Evolutionary conservation across 805 yeast species (phyloP), one percentile per base, ranked within the genome.

Genomic region (Cyberlindnera bimundalis): DNA sequence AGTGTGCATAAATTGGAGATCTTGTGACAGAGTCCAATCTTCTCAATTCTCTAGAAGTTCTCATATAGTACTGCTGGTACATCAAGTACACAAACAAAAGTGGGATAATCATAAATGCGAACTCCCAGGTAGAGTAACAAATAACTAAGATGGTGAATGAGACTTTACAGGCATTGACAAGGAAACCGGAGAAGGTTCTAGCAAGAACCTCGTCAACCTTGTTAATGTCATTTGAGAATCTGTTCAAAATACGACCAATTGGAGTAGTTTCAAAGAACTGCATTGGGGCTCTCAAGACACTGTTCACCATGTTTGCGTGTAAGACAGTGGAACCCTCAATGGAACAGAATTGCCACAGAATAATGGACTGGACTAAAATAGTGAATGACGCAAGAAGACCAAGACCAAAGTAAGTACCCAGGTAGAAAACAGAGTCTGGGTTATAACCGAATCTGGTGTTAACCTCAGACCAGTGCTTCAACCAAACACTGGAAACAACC

Each of bases 381-480:
- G 81, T 66, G 4, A 72, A 48, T 0, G 95, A 78, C 21, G 84
- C 74, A 13, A 74, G 68, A 35, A 88, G 58, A 48, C 99, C 97
- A 31, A 91, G 68, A 10, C 72, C 68, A 45, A 84, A 76, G 59
- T 91, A 93, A 40, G 86, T 70, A 15, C 84, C 82, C 50, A 93
- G 68, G 54, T 89, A 93, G 55, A 64, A 76, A 39, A 67, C 67
- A n/a, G 84, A 78, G 44, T 79, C 60, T 2, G 96, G 95, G 59
- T 91, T 91, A 42, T 65, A 65, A 19, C 89, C 91, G 28, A 65
- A 59, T 32, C 61, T 65, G 4, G 90, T 73, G 58, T 91, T 93
- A 17, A 84, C 77, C 60, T 93, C 99, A 11, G 98, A 86, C 99
- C 99, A 93, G 62, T 87, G 87, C 62, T 93, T 93, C 55, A 93